Evolutionary conservation across 495 filamentous ascomycete genomes (phyloP), one percentile per base, ranked within the genome.

Genomic region (Penicillium salamii): DNA sequence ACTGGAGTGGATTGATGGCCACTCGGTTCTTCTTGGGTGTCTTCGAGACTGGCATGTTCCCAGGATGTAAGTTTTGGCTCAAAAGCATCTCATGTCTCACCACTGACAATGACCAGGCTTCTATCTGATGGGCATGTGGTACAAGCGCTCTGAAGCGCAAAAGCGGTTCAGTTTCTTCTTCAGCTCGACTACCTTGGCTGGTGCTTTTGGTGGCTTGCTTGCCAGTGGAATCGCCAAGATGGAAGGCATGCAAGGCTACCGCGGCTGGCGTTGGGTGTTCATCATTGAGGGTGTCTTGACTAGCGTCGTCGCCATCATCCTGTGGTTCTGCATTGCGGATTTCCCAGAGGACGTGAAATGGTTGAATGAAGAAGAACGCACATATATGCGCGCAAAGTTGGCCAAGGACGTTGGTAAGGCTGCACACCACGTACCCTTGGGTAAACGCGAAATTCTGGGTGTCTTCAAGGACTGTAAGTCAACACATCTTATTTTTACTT

Each of bases 91-190:
- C 11, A 1, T 24, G 17, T 26, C 18, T 3, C 7, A 7, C 6
- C 13, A 6, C 31, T 11, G 20, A 23, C 8, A 5, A 28, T 2
- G 20, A 35, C 42, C 57, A 67, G 79, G 86, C n/a, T 89, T 92
- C 65, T 93, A 92, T 64, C 71, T 95, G 2, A 76, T 90, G 57
- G 79, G 83, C 29, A 90, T 89, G 85, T 95, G 91, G 90, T 98
- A 98, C 57, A 85, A 84, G 50, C 83, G 91, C 21, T 72, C 71
- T 18, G 92, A 97, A 71, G 89, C 91, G 2, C 91, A 96, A 68
- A 88, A 87, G 61, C 81, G 92, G 17, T 96, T 89, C 66, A 86
- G 81, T 33, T 87, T 97, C 73, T 96, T 97, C 75, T 97, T 95
- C 76, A 77, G 76, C 53, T 86, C 82, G 3, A 92, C 91, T 1